Evolutionary conservation across 2,329 filamentous ascomycete species (phyloP).

Genomic region (Cryphonectria radicalis): DNA sequence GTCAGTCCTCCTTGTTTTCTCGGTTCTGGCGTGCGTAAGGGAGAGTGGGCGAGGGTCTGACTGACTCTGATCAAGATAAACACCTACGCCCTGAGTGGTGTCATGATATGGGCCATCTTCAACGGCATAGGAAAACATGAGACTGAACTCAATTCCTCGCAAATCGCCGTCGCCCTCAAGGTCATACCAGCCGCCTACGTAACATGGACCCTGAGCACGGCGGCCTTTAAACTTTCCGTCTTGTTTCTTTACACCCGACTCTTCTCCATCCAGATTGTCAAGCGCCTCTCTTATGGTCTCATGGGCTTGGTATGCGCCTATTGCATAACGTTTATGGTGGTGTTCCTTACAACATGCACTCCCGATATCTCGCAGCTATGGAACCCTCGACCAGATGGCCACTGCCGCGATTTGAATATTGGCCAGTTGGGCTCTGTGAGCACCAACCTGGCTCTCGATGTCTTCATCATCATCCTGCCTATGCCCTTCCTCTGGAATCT

Average conservation of each 20-base stretch:
- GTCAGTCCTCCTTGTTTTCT: background rate
- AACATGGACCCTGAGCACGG: conserved; percentile 5
- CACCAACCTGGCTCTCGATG: conserved; percentile 4
- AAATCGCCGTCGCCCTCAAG: background rate
- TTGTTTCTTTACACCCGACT: background rate
- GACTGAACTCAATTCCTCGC: background rate
- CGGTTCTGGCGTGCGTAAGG: background rate
- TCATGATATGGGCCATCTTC: conserved; percentile 9
- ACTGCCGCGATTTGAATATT: conserved; percentile 11
- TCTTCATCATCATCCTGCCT: conserved; percentile 10
- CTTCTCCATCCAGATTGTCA: conserved; percentile 1
- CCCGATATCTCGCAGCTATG: conserved; percentile 11
- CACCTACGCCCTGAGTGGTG: background rate
- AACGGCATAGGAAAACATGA: conserved; percentile 7
- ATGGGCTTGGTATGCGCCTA: background rate
- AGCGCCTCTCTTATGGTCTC: background rate
- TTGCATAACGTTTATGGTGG: background rate
- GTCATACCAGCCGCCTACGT: background rate
- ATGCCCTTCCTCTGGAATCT: conserved; percentile 14
- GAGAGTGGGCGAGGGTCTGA: background rate
- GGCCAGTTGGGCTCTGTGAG: conserved; percentile 10
- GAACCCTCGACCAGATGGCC: background rate
- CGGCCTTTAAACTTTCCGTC: conserved; percentile 6
- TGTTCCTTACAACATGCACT: conserved; percentile 5
- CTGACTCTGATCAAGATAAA: background rate